Percentiles rank a stretch among this genome's conserved stretches.
Evolutionary conservation across 345 rosid genomes (phyloP).

Genomic region (Ceriops decandra): DNA sequence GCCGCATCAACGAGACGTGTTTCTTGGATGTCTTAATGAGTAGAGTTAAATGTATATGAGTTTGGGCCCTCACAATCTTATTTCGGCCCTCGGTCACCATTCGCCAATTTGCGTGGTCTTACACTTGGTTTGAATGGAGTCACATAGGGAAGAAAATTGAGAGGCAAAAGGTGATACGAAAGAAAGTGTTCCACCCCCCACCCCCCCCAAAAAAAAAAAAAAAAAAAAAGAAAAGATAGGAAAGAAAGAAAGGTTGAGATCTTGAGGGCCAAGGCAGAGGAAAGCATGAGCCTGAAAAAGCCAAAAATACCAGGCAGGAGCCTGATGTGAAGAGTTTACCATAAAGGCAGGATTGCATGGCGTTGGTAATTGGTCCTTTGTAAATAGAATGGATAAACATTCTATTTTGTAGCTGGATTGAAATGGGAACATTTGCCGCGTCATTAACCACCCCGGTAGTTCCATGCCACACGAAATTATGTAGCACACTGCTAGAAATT

Average conservation of each 20-base stretch:
- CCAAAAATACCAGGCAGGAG: conserved; percentile 43
- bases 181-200: too few relatives aligned
- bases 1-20: too few relatives aligned
- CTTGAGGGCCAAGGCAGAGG: conserved; percentile 63
- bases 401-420: conserved; percentile 8
- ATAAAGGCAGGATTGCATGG: conserved; percentile 8
- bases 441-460: conserved; percentile 2
- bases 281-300: conserved; percentile 72
- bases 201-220: too few relatives aligned
- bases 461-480: not conserved
- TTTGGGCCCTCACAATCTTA: not conserved
- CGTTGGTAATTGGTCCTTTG: conserved; percentile 2
- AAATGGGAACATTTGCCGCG: not conserved
- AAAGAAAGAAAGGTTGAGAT: conserved; percentile 41
- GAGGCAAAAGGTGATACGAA: too few relatives aligned
- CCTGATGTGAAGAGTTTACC: conserved; percentile 53
- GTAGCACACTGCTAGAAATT: not conserved
- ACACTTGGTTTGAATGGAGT: too few relatives aligned
- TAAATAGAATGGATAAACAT: conserved; percentile 20
- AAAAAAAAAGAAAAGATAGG: too few relatives aligned
- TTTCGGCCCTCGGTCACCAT: not conserved
- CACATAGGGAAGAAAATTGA: too few relatives aligned
- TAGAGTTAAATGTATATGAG: not conserved
- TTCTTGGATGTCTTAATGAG: too few relatives aligned
- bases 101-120: not conserved